Evolutionary conservation across 2,329 filamentous ascomycete genomes (phyloP).

Genomic region (Dactylellina sp.): DNA sequence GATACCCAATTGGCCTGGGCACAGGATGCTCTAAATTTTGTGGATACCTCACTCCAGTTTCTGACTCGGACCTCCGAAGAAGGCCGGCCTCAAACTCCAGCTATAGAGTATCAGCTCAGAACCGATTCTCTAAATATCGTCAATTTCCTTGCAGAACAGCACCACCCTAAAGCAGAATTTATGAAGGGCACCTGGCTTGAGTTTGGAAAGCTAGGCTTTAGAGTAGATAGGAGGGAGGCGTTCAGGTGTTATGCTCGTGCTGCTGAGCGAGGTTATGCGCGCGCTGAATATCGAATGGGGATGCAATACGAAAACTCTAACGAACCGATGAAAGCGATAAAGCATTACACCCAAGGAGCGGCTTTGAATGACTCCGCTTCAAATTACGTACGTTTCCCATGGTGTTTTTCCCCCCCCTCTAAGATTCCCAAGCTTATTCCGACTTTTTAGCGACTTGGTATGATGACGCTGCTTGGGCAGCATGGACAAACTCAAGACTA

Average conservation of each 20-base stretch:
- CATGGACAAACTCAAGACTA: constrained; percentile 89
- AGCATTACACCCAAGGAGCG: constrained; percentile 87
- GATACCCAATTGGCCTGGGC: constrained; percentile 98
- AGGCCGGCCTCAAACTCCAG: constrained; percentile 80
- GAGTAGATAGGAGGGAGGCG: constrained; percentile 93
- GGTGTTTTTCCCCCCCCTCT: neutral
- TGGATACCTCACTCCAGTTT: constrained; percentile 84
- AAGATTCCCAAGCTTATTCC: constrained; percentile 40
- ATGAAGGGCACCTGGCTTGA: constrained; percentile 97
- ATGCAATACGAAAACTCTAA: constrained; percentile 98
- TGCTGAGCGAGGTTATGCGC: constrained; percentile 84
- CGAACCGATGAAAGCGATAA: constrained; percentile 88
- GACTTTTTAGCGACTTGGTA: constrained; percentile 79
- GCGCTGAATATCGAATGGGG: constrained; percentile 95
- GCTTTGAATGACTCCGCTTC: constrained; percentile 87
- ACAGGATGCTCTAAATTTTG: constrained; percentile 88
- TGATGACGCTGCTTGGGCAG: constrained; percentile 97
- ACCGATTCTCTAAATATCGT: constrained; percentile 93
- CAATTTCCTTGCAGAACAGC: constrained; percentile 86
- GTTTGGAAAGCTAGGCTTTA: constrained; percentile 93
- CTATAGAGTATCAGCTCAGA: constrained; percentile 86
- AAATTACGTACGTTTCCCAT: constrained; percentile 70
- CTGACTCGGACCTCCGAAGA: constrained; percentile 74
- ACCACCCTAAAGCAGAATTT: constrained; percentile 93
- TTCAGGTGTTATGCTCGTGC: constrained; percentile 86